Evolutionary conservation across 2,329 filamentous ascomycete species (phyloP), one percentile per base, ranked within the genome.

Genomic region (Pestalotiopsis sp.): DNA sequence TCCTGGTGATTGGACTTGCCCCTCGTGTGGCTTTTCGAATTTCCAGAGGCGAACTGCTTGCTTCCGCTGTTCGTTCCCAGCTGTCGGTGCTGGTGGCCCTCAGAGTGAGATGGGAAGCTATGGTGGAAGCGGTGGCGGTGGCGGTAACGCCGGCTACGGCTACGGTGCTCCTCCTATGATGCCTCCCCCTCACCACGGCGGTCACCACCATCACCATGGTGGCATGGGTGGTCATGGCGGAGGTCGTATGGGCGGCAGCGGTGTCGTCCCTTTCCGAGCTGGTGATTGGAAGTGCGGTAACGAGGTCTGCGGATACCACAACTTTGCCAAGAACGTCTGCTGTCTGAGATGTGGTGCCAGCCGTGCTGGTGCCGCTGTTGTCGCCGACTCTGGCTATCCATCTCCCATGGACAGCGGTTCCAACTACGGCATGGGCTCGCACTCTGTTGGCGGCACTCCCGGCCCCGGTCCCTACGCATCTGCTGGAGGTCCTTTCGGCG

Each of bases 231-330:
- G 31, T 27, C 86, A 88, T 72, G 86, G 87, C 66, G 86, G 86
- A 70, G 88, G 92, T 70, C 91, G 93, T 73, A 93, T 94, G 86
- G 92, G 92, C 72, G 92, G 93, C 71, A 92, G 93, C 74, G 92
- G 93, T 67, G 92, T 94, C 62, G 96, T 99, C 58, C 96, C 96
- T 17, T 99, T 99, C 91, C 93, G 96, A 77, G 96, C 96, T 67
- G 96, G 96, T 78, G 96, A 99, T 79, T 99, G 96, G 96, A 98
- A 98, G 83, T 99, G 96, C 78, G 96, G 96, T 68, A 96, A 96
- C 73, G 96, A 99, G 78, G 94, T 95, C 49, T 99, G 96, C 80
- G 94, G 93, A 69, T 99, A 99, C 82, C 96, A 99, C 86, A 99
- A 99, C 85, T 99, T 99, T 79, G 96, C 96, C 71, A 99, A 99